Evolutionary conservation across 768 basidiomycete genomes (phyloP).

Genomic region (Omphalotus guepiniiformis): DNA sequence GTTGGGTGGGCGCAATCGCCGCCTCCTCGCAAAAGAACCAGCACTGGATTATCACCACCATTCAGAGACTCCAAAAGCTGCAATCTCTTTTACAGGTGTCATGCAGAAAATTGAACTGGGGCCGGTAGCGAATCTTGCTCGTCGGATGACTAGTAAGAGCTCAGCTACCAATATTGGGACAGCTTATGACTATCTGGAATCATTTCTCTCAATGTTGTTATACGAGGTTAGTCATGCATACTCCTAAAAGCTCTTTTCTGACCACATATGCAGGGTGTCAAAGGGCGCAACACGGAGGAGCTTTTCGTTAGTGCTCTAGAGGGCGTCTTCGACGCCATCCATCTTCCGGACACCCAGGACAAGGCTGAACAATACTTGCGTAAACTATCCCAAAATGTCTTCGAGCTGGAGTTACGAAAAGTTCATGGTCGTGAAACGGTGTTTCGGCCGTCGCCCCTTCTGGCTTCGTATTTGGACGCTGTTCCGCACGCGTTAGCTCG

Average conservation of each 20-base stretch:
- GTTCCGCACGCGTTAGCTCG: slow-evolving; percentile 73
- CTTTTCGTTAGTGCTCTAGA: slow-evolving; percentile 68
- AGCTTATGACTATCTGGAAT: slow-evolving; percentile 69
- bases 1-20: slow-evolving; percentile 89
- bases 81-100: slow-evolving; percentile 71
- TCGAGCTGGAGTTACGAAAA: slow-evolving; percentile 69
- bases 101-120: slow-evolving; percentile 61
- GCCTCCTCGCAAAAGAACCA: slow-evolving; percentile 78
- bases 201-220: slow-evolving; percentile 63
- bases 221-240: slow-evolving; percentile 53
- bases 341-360: slow-evolving; percentile 62
- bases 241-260: too few relatives aligned
- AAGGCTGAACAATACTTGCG: slow-evolving; percentile 69
- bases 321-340: slow-evolving; percentile 73
- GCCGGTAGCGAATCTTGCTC: slow-evolving; percentile 62
- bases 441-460: slow-evolving; percentile 51
- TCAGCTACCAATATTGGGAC: slow-evolving; percentile 47
- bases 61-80: slow-evolving; percentile 65
- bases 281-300: slow-evolving; percentile 68
- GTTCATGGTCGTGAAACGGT: slow-evolving; percentile 48
- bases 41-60: slow-evolving; percentile 65
- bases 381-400: slow-evolving; percentile 65
- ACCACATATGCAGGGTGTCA: slow-evolving; percentile 49
- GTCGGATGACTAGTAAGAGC: slow-evolving; percentile 52
- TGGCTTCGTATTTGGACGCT: slow-evolving; percentile 76